These are phyloP conservation scores for Evernia prunastri DNA, from an alignment of 495 filamentous ascomycete species.

Conservation along the genomic window DNA sequence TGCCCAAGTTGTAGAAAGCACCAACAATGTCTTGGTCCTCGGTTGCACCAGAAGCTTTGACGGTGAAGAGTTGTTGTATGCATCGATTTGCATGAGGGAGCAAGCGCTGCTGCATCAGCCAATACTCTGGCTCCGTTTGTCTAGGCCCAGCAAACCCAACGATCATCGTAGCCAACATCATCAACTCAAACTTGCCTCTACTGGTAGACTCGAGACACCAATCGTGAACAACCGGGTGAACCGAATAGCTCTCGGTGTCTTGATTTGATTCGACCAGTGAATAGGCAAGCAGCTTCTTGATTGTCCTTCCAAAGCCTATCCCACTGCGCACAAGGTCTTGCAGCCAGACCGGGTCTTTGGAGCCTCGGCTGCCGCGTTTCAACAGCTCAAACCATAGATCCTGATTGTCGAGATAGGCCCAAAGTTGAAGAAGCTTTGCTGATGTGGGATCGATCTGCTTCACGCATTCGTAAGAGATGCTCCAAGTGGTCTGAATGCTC, in stretches of 20 bases:
- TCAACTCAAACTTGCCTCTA: slow-evolving; percentile 20
- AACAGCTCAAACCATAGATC: slow-evolving; percentile 47
- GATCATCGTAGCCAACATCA: slow-evolving; percentile 26
- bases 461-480: slow-evolving; percentile 39
- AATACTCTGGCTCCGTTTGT: slow-evolving; percentile 25
- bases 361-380: slow-evolving; percentile 17
- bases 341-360: slow-evolving; percentile 30
- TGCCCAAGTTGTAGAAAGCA: slow-evolving; percentile 34
- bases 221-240: slow-evolving; percentile 37
- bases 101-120: slow-evolving; percentile 33
- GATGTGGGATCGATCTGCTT: slow-evolving; percentile 31
- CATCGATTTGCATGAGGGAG: slow-evolving; percentile 34
- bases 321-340: slow-evolving; percentile 26
- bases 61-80: slow-evolving; percentile 18
- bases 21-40: slow-evolving; percentile 15
- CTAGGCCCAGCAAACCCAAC: slow-evolving; percentile 30
- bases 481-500: slow-evolving; percentile 40
- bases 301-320: slow-evolving; percentile 30
- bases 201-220: slow-evolving; percentile 30
- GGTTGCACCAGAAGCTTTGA: slow-evolving; percentile 11
- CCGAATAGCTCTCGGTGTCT: slow-evolving; percentile 31
- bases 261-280: slow-evolving; percentile 31
- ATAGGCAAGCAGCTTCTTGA: slow-evolving; percentile 32
- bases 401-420: slow-evolving; percentile 44
- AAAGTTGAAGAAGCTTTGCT: slow-evolving; percentile 38